Evolutionary conservation across 257 asterid genomes (phyloP).

Genomic region (Thymus mandschuricus): DNA sequence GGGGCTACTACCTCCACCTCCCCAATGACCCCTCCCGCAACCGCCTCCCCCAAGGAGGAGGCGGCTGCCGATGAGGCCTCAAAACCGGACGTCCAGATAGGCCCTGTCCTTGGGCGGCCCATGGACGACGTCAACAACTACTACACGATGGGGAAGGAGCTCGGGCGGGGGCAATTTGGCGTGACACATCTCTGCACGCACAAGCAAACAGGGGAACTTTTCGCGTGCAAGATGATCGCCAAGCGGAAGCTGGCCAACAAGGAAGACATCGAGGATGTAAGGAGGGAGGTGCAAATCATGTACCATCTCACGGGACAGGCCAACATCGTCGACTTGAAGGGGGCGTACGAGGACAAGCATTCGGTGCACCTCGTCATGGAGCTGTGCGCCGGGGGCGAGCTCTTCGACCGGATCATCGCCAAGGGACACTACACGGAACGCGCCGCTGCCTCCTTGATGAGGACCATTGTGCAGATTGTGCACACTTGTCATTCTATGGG

Average conservation of each 20-base stretch:
- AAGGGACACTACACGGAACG: conserved; percentile 86
- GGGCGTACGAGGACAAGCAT: conserved; percentile 89
- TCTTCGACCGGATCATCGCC: conserved; percentile 85
- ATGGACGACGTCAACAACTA: conserved; percentile 68
- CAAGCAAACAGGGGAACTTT: conserved; percentile 73
- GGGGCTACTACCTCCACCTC: conserved; percentile 11
- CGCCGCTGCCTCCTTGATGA: conserved; percentile 76
- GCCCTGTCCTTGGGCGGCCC: conserved; percentile 80
- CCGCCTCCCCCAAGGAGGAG: conserved; percentile 28
- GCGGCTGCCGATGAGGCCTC: conserved; percentile 20
- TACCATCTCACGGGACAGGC: conserved; percentile 81
- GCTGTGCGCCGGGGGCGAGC: conserved; percentile 94
- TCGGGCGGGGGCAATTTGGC: conserved; percentile 89
- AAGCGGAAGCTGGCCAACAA: conserved; percentile 80
- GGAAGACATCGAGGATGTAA: conserved; percentile 86
- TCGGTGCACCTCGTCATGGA: conserved; percentile 89
- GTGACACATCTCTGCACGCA: conserved; percentile 80
- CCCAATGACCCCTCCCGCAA: conserved; percentile 30
- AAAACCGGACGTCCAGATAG: conserved; percentile 44
- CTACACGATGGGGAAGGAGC: conserved; percentile 84
- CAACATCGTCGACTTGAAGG: conserved; percentile 78
- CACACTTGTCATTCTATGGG: conserved; percentile 95
- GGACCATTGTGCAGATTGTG: conserved; percentile 88
- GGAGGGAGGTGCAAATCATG: conserved; percentile 95
- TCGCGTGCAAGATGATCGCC: conserved; percentile 90